Base-by-base conservation (phyloP, 2,329 filamentous ascomycete species). In the Talaromyces islandicus region DNA sequence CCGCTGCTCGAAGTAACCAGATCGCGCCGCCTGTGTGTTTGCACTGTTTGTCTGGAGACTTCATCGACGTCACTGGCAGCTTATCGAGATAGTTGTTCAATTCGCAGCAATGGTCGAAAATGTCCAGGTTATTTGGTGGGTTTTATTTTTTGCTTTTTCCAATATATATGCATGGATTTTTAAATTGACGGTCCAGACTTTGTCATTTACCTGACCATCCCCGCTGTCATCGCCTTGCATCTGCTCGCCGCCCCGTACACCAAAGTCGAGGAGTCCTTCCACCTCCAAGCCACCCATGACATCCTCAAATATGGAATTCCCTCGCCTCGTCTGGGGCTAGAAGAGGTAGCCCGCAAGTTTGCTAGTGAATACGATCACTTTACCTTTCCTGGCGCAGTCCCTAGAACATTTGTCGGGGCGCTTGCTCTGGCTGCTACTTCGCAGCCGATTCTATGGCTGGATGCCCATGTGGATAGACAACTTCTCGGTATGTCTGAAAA, bases 191-290 rank as follows among this genome's bases (percentile, higher is more conserved):
- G 17, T 19, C 5, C 30, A 61, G 59, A 50, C 10, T 10, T 61
- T n/a, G 55, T 76, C 10, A 62, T 76, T 11, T 67, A 72, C 57
- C 70, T 86, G 64, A 75, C 87, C 55, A 79, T 92, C 60, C 88
- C 90, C 1, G 73, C 80, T 2, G 71, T 88, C 35, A 80, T 90
- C 66, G 72, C 89, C 61, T 59, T 89, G 58, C 90, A 96, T 74
- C 85, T 96, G 59, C 70, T 86, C 63, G 72, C 86, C 25, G 86
- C 92, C 11, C 94, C 94, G 0, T 93, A 95, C 78, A 97, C 92
- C 60, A 99, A 99, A 75, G 94, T 99, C 62, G 94, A 99, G 75
- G 94, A 99, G 76, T 97, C 93, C 0, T 97, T 99, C 83, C 96
- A 96, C 73, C 86, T 97, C 61, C 94, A 99, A 74, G 94, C 94